phyloP scores from a whole-genome alignment of 495 filamentous ascomycete species.

The Aspergillus sclerotiicarbonarius region DNA sequence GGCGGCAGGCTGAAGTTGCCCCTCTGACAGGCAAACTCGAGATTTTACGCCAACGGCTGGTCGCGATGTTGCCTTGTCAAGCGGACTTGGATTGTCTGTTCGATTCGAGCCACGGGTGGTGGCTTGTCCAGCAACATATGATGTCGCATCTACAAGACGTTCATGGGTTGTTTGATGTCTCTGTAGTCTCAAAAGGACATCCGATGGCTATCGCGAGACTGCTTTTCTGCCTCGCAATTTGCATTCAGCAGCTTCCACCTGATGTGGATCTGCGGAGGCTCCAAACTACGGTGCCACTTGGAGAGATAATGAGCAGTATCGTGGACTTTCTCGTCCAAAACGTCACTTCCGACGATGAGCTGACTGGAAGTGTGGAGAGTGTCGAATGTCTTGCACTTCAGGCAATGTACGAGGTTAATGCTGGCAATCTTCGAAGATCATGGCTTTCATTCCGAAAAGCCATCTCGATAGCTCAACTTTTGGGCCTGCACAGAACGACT shows the following conservation, averaged over 20 bases:
- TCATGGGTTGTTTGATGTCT: background rate
- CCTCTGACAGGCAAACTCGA: constrained; percentile 2
- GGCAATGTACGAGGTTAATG: constrained; percentile 19
- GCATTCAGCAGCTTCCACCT: constrained; percentile 19
- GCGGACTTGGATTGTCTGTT: constrained; percentile 14
- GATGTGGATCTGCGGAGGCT: constrained; percentile 9
- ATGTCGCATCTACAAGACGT: constrained; percentile 9
- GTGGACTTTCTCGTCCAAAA: background rate
- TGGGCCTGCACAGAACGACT: constrained; percentile 15
- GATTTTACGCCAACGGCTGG: constrained; percentile 9
- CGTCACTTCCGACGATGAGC: background rate
- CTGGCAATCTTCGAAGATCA: constrained; percentile 18
- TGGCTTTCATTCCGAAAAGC: constrained; percentile 23
- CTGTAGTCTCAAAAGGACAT: constrained; percentile 7
- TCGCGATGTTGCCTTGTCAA: constrained; percentile 12
- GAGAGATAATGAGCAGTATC: background rate
- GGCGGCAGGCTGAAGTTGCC: background rate
- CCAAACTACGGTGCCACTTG: constrained; percentile 2
- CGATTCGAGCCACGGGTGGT: constrained; percentile 13
- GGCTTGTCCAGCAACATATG: constrained; percentile 16
- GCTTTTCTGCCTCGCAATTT: constrained; percentile 17
- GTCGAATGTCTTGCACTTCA: constrained; percentile 20
- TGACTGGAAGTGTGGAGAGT: constrained; percentile 14
- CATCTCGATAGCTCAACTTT: constrained; percentile 16
- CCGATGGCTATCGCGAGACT: constrained; percentile 13